Percentiles rank a stretch among this genome's conserved stretches.
Evolutionary conservation across 208 protist genomes (phyloP).

Genomic region (Acanthamoeba sp.): DNA sequence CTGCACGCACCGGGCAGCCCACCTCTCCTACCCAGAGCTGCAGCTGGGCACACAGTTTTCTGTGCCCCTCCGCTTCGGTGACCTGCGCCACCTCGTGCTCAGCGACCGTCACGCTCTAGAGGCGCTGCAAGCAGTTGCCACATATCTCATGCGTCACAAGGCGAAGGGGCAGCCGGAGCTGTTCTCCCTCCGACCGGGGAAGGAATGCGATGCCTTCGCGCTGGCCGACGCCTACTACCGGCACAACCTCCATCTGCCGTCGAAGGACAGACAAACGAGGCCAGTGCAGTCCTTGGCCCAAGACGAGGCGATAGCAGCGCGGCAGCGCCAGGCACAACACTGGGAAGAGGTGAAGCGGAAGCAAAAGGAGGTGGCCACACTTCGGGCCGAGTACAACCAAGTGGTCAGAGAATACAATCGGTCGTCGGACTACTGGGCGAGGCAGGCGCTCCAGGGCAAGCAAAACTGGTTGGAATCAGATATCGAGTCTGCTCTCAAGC

Average conservation of each 20-base stretch:
- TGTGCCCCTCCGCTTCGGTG: not conserved
- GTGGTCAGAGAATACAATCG: conserved; percentile 17
- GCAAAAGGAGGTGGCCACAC: not conserved
- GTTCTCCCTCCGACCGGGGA: not conserved
- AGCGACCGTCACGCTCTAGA: not conserved
- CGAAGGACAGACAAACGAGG: not conserved
- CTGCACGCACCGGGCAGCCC: not conserved
- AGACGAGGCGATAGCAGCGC: not conserved
- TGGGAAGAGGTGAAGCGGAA: not conserved
- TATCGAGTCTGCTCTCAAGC: not conserved
- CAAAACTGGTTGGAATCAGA: not conserved
- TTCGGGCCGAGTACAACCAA: not conserved
- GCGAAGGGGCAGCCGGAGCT: not conserved
- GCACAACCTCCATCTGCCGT: not conserved
- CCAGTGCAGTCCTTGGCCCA: not conserved
- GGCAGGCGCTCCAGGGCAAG: not conserved
- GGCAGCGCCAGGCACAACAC: not conserved
- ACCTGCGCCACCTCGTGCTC: not conserved
- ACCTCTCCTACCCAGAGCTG: not conserved
- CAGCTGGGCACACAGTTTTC: not conserved
- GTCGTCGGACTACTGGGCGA: too few relatives aligned
- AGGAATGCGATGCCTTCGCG: not conserved
- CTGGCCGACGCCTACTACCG: not conserved
- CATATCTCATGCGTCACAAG: not conserved
- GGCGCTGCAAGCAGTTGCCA: not conserved